Conservation (phyloP, 2,329 filamentous ascomycete species). For the Xylaria sp. region DNA sequence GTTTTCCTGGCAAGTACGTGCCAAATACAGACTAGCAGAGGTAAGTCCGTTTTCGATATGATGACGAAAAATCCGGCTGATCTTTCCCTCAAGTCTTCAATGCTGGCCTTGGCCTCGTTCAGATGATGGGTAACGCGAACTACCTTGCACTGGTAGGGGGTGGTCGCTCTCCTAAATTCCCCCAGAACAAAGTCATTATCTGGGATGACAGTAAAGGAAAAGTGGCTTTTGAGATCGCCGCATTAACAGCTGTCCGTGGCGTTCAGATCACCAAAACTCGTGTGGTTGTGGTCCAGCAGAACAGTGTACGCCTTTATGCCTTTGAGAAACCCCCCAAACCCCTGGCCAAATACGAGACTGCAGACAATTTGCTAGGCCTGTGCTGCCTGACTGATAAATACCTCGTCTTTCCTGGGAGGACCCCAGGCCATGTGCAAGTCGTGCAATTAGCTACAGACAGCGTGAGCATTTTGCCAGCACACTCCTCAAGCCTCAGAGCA, state of each 20-base stretch:
- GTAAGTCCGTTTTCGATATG: constrained; percentile 45
- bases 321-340: constrained; percentile 79
- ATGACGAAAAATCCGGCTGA: constrained; percentile 8
- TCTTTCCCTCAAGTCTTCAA: constrained; percentile 64
- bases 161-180: constrained; percentile 84
- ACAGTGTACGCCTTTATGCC: constrained; percentile 83
- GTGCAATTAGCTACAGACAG: constrained; percentile 81
- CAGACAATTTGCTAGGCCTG: constrained; percentile 83
- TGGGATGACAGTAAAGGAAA: constrained; percentile 90
- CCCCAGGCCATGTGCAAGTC: constrained; percentile 87
- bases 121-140: constrained; percentile 88
- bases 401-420: constrained; percentile 88
- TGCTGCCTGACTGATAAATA: constrained; percentile 79
- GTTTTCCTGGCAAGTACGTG: constrained; percentile 80
- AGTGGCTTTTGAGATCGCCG: constrained; percentile 79
- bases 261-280: constrained; percentile 80
- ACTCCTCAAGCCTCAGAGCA: constrained; percentile 81
- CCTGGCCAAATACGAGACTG: constrained; percentile 82
- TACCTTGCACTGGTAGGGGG: constrained; percentile 92
- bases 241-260: constrained; percentile 82
- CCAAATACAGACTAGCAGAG: constrained; percentile 69
- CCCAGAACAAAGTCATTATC: constrained; percentile 90
- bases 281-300: constrained; percentile 83
- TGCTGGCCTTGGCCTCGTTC: constrained; percentile 81
- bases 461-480: constrained; percentile 93